Base-by-base conservation (phyloP, 1,139 yeast species). In the Yamadazyma jaroonii region DNA sequence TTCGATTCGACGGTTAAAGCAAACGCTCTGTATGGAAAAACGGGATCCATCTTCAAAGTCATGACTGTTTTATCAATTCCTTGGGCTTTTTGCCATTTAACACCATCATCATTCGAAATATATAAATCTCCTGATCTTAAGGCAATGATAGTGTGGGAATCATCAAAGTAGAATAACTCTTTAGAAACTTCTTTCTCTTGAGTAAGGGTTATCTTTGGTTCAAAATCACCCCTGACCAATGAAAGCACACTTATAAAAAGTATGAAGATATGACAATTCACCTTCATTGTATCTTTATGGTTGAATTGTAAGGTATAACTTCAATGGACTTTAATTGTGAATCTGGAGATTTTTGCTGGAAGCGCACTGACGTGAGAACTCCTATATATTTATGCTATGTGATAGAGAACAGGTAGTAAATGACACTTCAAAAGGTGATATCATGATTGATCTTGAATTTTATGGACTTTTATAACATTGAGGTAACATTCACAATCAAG, bases 41-140 rank as follows among this genome's bases (percentile, higher is more conserved):
- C n/a, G n/a, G 74, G 71, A 51, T 79, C 84, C 32, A 73, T 57
- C 31, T 64, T 54, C 20, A 80, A 40, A 3, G 40, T 39, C 0
- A 54, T 39, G 1, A 70, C 52, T 4, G 35, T 32, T n/a, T 57
- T 59, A 43, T 59, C 40, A 49, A 62, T 35, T 3, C 54, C 67
- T 25, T 58, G 50, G 2, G 74, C 57, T 10, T 49, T 46, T 1
- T 57, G 46, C 83, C 86, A 85, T 0, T 65, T 52, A 13, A 54
- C 64, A 6, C 94, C 94, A 46, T 81, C 79, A 52, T 84, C 74
- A 11, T 54, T 61, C 0, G 90, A 81, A 8, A 73, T 48, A 28
- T 46, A 59, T 2, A 80, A 55, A 4, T 46, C 40, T 0, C 43
- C 36, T 0, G 58, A 53, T 9, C 65, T 65, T 31, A 70, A 54